phyloP scores from a whole-genome alignment of 345 rosid species.

The Litchi chinensis region DNA sequence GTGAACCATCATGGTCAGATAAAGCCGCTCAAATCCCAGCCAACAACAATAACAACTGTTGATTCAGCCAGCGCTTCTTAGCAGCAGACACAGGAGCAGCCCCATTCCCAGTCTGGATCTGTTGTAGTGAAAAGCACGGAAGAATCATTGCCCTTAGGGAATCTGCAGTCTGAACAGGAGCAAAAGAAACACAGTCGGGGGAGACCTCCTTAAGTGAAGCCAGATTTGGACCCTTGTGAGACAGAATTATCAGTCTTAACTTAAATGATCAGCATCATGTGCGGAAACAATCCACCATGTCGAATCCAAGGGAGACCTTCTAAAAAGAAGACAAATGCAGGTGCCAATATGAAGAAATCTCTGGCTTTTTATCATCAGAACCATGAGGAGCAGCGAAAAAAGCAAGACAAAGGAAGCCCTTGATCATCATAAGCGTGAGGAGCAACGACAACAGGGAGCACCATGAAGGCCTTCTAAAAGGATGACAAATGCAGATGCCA shows the following conservation, averaged over 20 bases:
- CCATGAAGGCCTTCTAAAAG: too few species aligned
- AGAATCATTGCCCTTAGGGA: background rate
- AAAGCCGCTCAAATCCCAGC: constrained; percentile 2
- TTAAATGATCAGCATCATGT: background rate
- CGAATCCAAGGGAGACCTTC: background rate
- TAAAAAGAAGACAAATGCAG: too few species aligned
- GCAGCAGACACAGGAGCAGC: background rate
- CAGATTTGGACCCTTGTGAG: background rate
- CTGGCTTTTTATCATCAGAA: too few species aligned
- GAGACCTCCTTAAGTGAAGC: background rate
- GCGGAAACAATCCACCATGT: background rate
- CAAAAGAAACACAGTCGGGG: background rate
- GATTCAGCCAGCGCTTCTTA: background rate
- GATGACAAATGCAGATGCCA: too few species aligned
- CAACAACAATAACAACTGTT: background rate
- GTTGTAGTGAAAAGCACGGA: background rate
- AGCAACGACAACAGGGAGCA: too few species aligned
- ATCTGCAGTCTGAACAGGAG: background rate
- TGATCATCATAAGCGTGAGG: too few species aligned
- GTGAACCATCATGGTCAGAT: background rate
- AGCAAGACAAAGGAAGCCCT: too few species aligned
- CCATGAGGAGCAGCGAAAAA: too few species aligned
- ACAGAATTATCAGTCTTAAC: too few species aligned
- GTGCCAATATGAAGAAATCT: too few species aligned
- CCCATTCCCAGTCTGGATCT: background rate